Evolutionary conservation across 148 eudicot genomes (phyloP).

Genomic region (Camellia japonica): DNA sequence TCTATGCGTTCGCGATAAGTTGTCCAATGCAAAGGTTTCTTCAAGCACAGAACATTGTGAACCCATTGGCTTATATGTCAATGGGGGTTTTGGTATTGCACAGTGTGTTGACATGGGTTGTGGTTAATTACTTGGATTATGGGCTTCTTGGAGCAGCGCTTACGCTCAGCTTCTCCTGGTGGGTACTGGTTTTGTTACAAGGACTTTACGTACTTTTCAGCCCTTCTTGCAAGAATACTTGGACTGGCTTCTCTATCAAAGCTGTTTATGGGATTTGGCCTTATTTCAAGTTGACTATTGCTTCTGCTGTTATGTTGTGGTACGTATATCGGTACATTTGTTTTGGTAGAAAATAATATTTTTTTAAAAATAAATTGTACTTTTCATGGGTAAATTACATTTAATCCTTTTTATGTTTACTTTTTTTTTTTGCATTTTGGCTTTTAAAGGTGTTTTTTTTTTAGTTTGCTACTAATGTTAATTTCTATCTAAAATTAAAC

Average conservation of each 20-base stretch:
- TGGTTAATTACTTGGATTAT: slow-evolving; percentile 39
- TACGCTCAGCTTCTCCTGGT: slow-evolving; percentile 55
- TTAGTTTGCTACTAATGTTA: no score
- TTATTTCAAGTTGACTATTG: slow-evolving; percentile 43
- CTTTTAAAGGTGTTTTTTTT: no score
- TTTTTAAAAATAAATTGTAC: no score
- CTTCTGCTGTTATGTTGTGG: slow-evolving; percentile 52
- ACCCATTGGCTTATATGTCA: slow-evolving; percentile 61
- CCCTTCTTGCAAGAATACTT: slow-evolving; percentile 47
- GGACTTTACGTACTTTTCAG: slow-evolving; percentile 36
- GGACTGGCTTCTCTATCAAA: slow-evolving; percentile 44
- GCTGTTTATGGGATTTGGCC: slow-evolving; percentile 50
- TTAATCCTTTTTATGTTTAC: no score
- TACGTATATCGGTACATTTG: background rate
- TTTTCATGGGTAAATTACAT: no score
- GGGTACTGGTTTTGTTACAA: slow-evolving; percentile 47
- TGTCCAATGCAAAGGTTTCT: slow-evolving; percentile 58
- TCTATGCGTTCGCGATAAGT: slow-evolving; percentile 51
- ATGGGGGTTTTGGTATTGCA: slow-evolving; percentile 48
- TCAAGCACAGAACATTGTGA: slow-evolving; percentile 61
- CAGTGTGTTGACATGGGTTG: slow-evolving; percentile 45
- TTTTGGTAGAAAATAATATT: no score
- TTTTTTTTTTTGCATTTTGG: no score
- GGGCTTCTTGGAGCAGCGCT: slow-evolving; percentile 53
- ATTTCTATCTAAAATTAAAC: no score